Base-by-base conservation (phyloP, 345 rosid species). In the Nephelium lappaceum region DNA sequence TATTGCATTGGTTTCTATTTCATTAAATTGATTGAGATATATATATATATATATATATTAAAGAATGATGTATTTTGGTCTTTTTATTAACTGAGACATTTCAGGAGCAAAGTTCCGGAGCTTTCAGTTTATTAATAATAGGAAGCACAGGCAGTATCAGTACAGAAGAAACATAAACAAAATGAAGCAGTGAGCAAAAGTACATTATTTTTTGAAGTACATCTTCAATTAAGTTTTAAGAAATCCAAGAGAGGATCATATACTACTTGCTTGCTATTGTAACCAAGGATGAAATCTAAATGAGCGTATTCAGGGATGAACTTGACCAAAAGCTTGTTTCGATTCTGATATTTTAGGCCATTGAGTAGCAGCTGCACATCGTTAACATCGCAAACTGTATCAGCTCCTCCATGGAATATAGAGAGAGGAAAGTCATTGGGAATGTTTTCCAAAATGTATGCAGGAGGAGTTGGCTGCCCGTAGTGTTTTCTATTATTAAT, bases 401-500 rank as follows among this genome's bases (percentile, higher is more conserved):
- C 90, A 5, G 68, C 80, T 16, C 89, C 88, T 71, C 92, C 92
- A 31, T 87, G 83, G 78, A 84, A 68, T 5, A 90, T 36, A 74
- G 82, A 88, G 16, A 90, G 71, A 65, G 92, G 89, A 31, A 90
- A 67, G 61, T 87, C 82, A 9, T 81, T 81, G 8, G 92, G 87
- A 42, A 88, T 84, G 75, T 75, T 84, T 31, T 65, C 57, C 84
- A 90, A 79, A 67, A 87, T 71, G 82, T 84, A 85, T 25, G 45
- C 81, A 5, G 86, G 91, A 62, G 91, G 90, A 3, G 72, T 80
- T 0, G 85, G 25, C 76, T 85, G 83, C 24, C 90, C 87, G 14
- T 88, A 88, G 69, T 82, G 86, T 53, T 84, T 73, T 72, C 8
- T 78, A 79, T 90, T 90, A 72, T 80, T 78, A 24, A 63, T 65